phyloP scores from a whole-genome alignment of 2,329 filamentous ascomycete genomes.

The Parafenestella ontariensis region DNA sequence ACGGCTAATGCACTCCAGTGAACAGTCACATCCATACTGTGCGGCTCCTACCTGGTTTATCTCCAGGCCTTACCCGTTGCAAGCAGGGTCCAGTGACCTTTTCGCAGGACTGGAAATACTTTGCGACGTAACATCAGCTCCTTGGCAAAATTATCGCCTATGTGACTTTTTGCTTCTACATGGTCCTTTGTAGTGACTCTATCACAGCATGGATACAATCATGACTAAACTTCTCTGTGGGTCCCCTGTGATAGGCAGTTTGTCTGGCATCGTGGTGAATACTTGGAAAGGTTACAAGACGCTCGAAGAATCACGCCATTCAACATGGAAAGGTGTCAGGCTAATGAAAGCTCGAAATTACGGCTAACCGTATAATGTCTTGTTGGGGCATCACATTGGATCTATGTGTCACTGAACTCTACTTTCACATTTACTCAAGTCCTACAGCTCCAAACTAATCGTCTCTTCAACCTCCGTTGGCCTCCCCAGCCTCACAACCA shows the following conservation, averaged over 20 bases:
- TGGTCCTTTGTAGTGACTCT: no score
- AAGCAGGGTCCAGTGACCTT: background rate
- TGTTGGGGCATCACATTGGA: background rate
- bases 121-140: background rate
- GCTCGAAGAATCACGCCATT: background rate
- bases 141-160: no score
- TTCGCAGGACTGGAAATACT: no score
- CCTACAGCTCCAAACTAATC: slow-evolving; percentile 7
- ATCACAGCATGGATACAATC: no score
- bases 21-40: background rate
- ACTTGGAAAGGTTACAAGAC: no score
- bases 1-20: background rate
- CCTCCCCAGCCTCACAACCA: slow-evolving; percentile 37
- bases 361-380: background rate
- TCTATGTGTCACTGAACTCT: background rate
- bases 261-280: no score
- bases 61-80: background rate
- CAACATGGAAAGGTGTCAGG: background rate
- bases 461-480: slow-evolving; percentile 41
- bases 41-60: background rate
- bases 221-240: no score
- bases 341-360: background rate
- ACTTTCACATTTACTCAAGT: background rate
- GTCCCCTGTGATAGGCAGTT: no score
- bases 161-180: no score